phyloP scores from a whole-genome alignment of 106 monocot species.

The Allium sativum region DNA sequence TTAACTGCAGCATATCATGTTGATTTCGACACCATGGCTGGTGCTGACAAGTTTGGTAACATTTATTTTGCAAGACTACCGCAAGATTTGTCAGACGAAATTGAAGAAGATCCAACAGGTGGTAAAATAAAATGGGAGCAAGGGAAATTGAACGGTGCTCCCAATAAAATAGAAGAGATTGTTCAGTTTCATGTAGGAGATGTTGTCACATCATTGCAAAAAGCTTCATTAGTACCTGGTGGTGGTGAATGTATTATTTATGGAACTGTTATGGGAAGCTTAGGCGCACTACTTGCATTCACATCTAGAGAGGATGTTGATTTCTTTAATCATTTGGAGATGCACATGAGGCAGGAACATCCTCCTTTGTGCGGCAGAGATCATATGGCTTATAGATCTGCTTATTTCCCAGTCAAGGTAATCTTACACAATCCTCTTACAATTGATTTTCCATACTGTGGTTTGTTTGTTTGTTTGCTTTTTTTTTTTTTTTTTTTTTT shows the following conservation, averaged over 20 bases:
- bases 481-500: too few species aligned
- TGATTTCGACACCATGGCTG: conserved; percentile 98
- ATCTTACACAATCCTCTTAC: neutral
- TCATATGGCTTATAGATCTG: conserved; percentile 89
- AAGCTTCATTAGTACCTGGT: conserved; percentile 85
- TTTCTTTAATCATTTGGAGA: conserved; percentile 95
- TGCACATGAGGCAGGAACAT: conserved; percentile 97
- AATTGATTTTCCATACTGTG: too few species aligned
- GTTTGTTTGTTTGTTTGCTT: too few species aligned
- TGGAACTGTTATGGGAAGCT: conserved; percentile 99
- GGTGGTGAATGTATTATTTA: conserved; percentile 89
- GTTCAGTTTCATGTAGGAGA: conserved; percentile 98
- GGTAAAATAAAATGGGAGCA: conserved; percentile 98
- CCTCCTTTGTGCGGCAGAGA: conserved; percentile 95
- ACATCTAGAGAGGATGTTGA: conserved; percentile 96
- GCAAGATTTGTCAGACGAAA: conserved; percentile 93
- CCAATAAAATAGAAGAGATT: conserved; percentile 95
- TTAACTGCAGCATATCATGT: conserved; percentile 82
- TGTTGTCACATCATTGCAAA: conserved; percentile 85
- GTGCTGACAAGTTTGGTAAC: conserved; percentile 96
- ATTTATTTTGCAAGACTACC: conserved; percentile 81
- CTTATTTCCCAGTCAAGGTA: conserved; percentile 99
- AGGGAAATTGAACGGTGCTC: conserved; percentile 93
- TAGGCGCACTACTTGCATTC: conserved; percentile 87
- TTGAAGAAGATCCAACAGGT: conserved; percentile 97